Conservation (phyloP, 805 yeast genomes). For the Candida peoriensis region DNA sequence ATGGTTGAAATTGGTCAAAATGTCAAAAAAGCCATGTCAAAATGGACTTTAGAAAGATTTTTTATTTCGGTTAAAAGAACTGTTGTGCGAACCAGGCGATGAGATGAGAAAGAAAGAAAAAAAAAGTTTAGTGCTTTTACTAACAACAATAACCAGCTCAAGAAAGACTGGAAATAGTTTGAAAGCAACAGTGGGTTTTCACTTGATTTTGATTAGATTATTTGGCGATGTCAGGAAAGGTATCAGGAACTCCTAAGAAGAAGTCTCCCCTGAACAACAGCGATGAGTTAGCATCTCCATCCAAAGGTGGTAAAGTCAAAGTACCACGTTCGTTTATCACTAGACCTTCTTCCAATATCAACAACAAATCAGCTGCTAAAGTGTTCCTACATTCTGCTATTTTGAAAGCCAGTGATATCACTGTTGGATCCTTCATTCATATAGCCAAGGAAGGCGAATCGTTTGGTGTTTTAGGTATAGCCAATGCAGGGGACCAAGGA, state of each 20-base stretch:
- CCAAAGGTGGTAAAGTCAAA: constrained; percentile 27
- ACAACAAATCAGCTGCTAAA: constrained; percentile 30
- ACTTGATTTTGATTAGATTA: no score
- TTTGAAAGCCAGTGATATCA: constrained; percentile 41
- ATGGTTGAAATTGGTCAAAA: no score
- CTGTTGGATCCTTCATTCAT: constrained; percentile 40
- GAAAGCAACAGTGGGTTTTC: no score
- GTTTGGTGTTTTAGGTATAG: constrained; percentile 40
- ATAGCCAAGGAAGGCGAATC: constrained; percentile 39
- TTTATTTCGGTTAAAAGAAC: no score
- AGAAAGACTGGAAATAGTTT: no score
- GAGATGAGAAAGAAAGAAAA: no score
- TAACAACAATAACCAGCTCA: no score
- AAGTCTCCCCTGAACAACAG: constrained; percentile 21
- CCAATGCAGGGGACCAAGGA: constrained; percentile 31
- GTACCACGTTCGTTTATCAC: constrained; percentile 34
- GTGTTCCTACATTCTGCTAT: constrained; percentile 39
- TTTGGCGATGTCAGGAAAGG: constrained; percentile 9
- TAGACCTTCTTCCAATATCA: constrained; percentile 29
- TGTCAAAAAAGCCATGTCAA: no score
- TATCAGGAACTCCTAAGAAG: constrained; percentile 24
- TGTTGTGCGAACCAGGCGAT: no score
- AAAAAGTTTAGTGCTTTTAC: no score
- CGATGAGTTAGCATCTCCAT: constrained; percentile 12
- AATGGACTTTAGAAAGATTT: no score